Evolutionary conservation across 1,284 basidiomycete species (phyloP).

Genomic region (Trametes versicolor): DNA sequence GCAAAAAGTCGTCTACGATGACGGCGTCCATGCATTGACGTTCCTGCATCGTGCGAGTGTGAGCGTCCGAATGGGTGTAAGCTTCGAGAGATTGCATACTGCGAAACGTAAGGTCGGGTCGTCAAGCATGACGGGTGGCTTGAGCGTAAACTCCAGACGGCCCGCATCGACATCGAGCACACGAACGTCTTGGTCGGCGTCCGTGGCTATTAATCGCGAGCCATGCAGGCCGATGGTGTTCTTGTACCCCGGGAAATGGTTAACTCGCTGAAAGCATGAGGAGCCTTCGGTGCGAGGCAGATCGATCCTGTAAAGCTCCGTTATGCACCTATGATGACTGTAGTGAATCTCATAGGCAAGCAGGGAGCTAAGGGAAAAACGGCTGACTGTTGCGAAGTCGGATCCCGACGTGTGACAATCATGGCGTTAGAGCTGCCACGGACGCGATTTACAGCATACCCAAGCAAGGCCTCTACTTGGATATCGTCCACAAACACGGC

Average conservation of each 20-base stretch:
- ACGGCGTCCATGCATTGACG: slow-evolving; percentile 48
- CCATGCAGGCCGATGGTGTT: slow-evolving; percentile 37
- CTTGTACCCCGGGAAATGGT: slow-evolving; percentile 35
- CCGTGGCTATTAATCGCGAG: slow-evolving; percentile 33
- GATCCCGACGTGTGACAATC: slow-evolving; percentile 26
- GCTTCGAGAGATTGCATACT: slow-evolving; percentile 4
- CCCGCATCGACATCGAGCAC: slow-evolving; percentile 37
- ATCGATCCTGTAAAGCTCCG: slow-evolving; percentile 35
- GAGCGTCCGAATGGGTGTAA: neutral
- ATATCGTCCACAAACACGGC: slow-evolving; percentile 30
- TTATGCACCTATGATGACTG: slow-evolving; percentile 18
- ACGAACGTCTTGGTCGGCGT: slow-evolving; percentile 33
- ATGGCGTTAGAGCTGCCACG: slow-evolving; percentile 22
- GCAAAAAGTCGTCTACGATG: slow-evolving; percentile 41
- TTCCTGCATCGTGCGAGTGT: slow-evolving; percentile 32
- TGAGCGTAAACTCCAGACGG: slow-evolving; percentile 30
- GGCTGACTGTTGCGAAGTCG: neutral
- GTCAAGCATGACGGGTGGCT: slow-evolving; percentile 33
- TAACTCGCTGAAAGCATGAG: slow-evolving; percentile 26
- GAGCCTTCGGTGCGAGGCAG: slow-evolving; percentile 10
- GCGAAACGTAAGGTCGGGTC: slow-evolving; percentile 36
- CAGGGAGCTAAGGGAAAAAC: neutral
- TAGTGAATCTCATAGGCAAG: no score
- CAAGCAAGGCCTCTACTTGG: slow-evolving; percentile 27
- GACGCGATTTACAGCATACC: slow-evolving; percentile 35